Evolutionary conservation across 495 filamentous ascomycete species (phyloP), one percentile per base, ranked within the genome.

Genomic region (Extremus antarcticus): DNA sequence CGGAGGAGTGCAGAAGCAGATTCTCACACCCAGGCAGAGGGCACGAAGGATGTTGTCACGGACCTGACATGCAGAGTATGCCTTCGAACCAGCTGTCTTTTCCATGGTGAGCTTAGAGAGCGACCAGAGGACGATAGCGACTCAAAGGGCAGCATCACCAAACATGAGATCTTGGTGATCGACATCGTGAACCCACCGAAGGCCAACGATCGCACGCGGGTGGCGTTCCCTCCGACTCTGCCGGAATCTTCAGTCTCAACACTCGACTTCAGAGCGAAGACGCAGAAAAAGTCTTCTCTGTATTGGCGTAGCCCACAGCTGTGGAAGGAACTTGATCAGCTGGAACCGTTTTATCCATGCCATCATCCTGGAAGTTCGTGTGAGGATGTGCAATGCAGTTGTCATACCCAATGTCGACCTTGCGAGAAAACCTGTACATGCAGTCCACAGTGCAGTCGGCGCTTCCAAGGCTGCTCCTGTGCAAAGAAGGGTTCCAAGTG

Each of bases 361-460:
- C 56, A 59, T 54, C 71, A 74, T 47, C 57, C 56, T 32, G 70
- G 68, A n/a, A 53, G 21, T 0, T 47, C 59, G 16, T 73, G 72
- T 53, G 58, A 67, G 25, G 75, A 76, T 25, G 63, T 52, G 0
- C 59, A 66, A 11, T 85, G 83, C 58, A 67, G 71, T 3, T 86
- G 83, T 60, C 73, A 73, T 29, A 61, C 69, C 20, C 68, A 68
- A 13, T 70, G 72, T 21, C 66, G 86, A 40, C 73, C 80, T 19
- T 89, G 85, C 60, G 85, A 89, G 61, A 80, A 79, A 50, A 77
- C 76, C 50, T 88, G 85, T 58, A 68, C 67, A 2, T 89, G 85
- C 63, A 65, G 74, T 1, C 69, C 75, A 2, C 69, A 73, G 25
- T 88, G 85, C 57, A 71, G 71, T 16, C 69, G 82, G 23, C 80